Percentiles rank a stretch among this genome's conserved stretches.
Conservation (phyloP, 257 asterid species). For the Euphrasia confusa region DNA sequence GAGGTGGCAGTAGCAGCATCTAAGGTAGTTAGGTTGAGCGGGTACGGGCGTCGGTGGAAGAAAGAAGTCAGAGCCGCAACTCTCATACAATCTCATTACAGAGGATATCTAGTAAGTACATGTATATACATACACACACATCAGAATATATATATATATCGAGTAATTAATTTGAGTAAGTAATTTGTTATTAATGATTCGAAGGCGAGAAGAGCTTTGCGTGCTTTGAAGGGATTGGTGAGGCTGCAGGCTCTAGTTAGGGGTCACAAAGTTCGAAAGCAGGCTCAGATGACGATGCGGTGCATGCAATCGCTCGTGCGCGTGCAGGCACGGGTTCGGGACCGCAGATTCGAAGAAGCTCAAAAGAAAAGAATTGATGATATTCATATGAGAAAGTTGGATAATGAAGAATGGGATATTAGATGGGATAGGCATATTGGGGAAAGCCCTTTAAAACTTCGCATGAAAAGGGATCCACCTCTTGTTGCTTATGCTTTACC, state of each 20-base stretch:
- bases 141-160: no score
- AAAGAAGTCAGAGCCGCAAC: constrained; percentile 78
- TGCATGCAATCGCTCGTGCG: constrained; percentile 97
- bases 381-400: constrained; percentile 36
- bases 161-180: no score
- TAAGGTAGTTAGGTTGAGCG: constrained; percentile 70
- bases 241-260: constrained; percentile 98
- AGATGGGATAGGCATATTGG: constrained; percentile 40
- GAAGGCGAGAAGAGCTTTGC: constrained; percentile 83
- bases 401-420: constrained; percentile 39
- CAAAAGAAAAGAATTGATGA: constrained; percentile 27
- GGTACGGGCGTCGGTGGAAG: constrained; percentile 63
- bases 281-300: constrained; percentile 93
- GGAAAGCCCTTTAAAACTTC: constrained; percentile 42
- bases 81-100: constrained; percentile 64
- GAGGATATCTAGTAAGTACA: constrained; percentile 76
- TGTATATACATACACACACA: no score
- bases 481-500: constrained; percentile 75
- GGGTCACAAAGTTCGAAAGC: constrained; percentile 89
- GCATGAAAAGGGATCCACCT: constrained; percentile 54
- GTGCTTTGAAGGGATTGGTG: constrained; percentile 85
- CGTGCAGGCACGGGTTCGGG: constrained; percentile 81
- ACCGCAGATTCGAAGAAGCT: constrained; percentile 51
- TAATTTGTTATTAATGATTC: no score
- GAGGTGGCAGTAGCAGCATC: constrained; percentile 86